A percentile compares a stretch with the other conserved stretches of the same genome.
phyloP scores from a whole-genome alignment of 192 early-diverging fungal genomes.

The Cetraspora pellucida region DNA sequence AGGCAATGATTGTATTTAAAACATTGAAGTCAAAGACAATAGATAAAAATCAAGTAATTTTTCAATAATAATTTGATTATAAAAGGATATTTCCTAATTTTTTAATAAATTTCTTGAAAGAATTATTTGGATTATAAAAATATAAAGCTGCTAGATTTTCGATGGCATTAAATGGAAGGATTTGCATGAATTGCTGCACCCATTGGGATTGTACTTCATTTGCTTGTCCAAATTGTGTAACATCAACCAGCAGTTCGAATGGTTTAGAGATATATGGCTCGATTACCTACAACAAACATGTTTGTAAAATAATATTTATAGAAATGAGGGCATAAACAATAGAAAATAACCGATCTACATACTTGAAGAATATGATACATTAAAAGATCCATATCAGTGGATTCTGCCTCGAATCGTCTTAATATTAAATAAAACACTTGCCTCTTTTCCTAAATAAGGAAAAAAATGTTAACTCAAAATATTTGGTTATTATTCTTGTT shows the following conservation, averaged over 20 bases:
- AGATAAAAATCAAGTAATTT: neutral
- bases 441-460: conserved; percentile 51
- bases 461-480: neutral
- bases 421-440: conserved; percentile 88
- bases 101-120: conserved; percentile 73
- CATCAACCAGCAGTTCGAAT: conserved; percentile 82
- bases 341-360: conserved; percentile 27
- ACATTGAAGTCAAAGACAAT: too few relatives aligned
- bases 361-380: conserved; percentile 75
- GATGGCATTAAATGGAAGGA: conserved; percentile 67
- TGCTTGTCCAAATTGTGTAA: conserved; percentile 74
- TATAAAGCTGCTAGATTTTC: conserved; percentile 70
- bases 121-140: conserved; percentile 83
- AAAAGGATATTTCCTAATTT: conserved; percentile 41
- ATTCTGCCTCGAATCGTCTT: conserved; percentile 71
- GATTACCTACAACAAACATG: conserved; percentile 44
- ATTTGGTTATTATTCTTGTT: neutral
- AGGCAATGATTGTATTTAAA: conserved; percentile 41
- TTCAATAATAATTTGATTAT: neutral
- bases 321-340: neutral
- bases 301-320: neutral
- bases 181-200: conserved; percentile 70
- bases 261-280: conserved; percentile 69
- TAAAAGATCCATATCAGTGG: conserved; percentile 82
- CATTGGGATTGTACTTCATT: conserved; percentile 84